Percentiles rank a stretch among this genome's conserved stretches.
These are phyloP conservation scores for Lactuca saligna DNA, from an alignment of 129 eudicot species.

Conservation along the genomic window DNA sequence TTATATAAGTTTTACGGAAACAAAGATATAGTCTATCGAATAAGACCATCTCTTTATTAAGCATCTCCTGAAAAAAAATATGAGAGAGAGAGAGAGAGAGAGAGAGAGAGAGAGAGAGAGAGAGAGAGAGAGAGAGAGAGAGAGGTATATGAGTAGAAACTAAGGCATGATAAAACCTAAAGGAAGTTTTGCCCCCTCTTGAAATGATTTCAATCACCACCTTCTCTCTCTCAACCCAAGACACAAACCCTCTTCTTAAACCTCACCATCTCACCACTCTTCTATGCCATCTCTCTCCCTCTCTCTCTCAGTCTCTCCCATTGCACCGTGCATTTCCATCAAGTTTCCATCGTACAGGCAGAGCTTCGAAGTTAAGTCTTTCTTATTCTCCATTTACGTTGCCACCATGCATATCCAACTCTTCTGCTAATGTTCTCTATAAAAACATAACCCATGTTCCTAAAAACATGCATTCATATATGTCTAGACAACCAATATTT, in stretches of 20 bases:
- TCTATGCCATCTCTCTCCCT: constrained; percentile 20
- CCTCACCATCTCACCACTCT: constrained; percentile 33
- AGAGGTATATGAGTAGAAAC: constrained; percentile 55
- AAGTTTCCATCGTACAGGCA: not conserved
- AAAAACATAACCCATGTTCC: not conserved
- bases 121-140: not conserved
- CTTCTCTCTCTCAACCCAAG: constrained; percentile 54
- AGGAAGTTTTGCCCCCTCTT: constrained; percentile 56
- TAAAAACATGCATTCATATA: constrained; percentile 6
- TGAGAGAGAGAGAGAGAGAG: not conserved
- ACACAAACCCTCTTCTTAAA: constrained; percentile 43
- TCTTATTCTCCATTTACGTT: constrained; percentile 9
- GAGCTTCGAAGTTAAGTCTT: constrained; percentile 1
- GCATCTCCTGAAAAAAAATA: no score
- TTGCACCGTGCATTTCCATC: not conserved
- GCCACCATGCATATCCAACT: constrained; percentile 27
- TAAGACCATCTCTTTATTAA: no score
- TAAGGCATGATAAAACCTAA: constrained; percentile 73
- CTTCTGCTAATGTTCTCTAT: not conserved
- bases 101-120: constrained; percentile 3
- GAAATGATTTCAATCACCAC: constrained; percentile 63
- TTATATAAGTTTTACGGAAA: no score
- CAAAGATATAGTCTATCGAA: no score
- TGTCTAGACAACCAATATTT: not conserved
- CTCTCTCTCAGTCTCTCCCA: not conserved